phyloP scores from a whole-genome alignment of 176 grass and related monocot species.

The Oryza meyeriana region DNA sequence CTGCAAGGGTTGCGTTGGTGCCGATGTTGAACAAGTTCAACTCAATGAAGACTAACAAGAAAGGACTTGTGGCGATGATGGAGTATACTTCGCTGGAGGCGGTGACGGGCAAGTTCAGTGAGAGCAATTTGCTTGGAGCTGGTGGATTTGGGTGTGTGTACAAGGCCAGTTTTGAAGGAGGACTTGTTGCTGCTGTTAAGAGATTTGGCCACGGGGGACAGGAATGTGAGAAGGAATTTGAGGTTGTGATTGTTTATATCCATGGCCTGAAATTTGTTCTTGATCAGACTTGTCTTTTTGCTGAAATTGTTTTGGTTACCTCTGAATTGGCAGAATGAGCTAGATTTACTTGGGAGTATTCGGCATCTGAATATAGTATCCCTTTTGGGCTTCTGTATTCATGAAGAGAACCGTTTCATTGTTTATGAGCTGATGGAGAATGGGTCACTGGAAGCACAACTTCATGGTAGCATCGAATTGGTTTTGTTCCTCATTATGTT shows the following conservation, averaged over 20 bases:
- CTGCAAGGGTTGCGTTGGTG: slow-evolving; percentile 57
- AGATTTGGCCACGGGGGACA: slow-evolving; percentile 38
- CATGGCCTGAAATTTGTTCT: background rate
- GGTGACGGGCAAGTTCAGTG: slow-evolving; percentile 66
- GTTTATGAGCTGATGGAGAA: slow-evolving; percentile 92
- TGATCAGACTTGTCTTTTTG: background rate
- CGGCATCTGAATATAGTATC: slow-evolving; percentile 83
- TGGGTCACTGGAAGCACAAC: slow-evolving; percentile 78
- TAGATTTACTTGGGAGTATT: slow-evolving; percentile 87
- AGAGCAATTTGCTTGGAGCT: slow-evolving; percentile 75
- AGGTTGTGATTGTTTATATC: slow-evolving; percentile 43
- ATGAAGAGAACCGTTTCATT: slow-evolving; percentile 57
- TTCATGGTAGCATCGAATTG: slow-evolving; percentile 58
- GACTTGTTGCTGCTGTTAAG: slow-evolving; percentile 64
- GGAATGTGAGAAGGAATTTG: slow-evolving; percentile 74
- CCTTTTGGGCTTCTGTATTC: slow-evolving; percentile 83
- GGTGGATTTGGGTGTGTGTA: slow-evolving; percentile 81
- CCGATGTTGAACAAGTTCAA: slow-evolving; percentile 80
- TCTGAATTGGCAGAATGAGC: slow-evolving; percentile 67
- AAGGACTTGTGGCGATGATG: slow-evolving; percentile 59
- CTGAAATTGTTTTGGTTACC: background rate
- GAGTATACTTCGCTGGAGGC: slow-evolving; percentile 62
- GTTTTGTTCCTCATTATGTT: slow-evolving; percentile 4
- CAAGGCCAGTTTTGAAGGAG: slow-evolving; percentile 73
- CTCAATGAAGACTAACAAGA: slow-evolving; percentile 72